Base-by-base conservation (phyloP, 257 asterid species). In the Rauvolfia tetraphylla region DNA sequence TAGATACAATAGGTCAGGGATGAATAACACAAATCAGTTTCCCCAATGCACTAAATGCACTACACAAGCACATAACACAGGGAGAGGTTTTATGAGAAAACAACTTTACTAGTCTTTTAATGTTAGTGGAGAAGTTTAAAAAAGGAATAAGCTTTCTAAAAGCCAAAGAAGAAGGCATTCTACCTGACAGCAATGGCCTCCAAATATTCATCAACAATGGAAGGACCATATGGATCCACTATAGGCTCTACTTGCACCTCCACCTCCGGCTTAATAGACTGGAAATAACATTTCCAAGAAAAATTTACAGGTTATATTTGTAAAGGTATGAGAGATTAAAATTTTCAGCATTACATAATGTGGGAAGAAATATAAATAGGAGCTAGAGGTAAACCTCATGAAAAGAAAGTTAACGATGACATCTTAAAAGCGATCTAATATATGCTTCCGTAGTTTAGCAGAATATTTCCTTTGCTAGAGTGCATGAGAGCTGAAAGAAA, bases 151-250 rank as follows among this genome's bases (percentile, higher is more conserved):
- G 22, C 46, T 23, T 38, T 2, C 27, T 38, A 33, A 23, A 59
- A 77, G 57, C 46, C 76, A 38, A 41, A 44, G 23, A 22, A 66
- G 39, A 62, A 58, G 56, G 68, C 66, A 11, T 66, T 5, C 31
- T 48, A 93, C 97, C 97, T 92, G 89, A 94, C 98, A 49, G 92
- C 82, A 72, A 94, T 89, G 53, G 98, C 98, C 87, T 94, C 97
- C 95, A 94, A 84, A 75, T 87, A 86, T 75, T 87, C 88, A 80
- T 90, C 96, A 69, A 87, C 58, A 27, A 90, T 89, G 18, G 98
- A 92, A 22, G 98, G 98, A 41, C 98, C 98, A 72, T 89, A 92
- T 31, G 97, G 98, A 86, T 95, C 98, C 71, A 87, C 85, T 33
- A 95, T 89, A 34, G 97, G 92, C 82, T 86, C 93, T 78, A 71